Evolutionary conservation across 148 eudicot genomes (phyloP), one percentile per base, ranked within the genome.

Genomic region (Rhododendron griersonianum): DNA sequence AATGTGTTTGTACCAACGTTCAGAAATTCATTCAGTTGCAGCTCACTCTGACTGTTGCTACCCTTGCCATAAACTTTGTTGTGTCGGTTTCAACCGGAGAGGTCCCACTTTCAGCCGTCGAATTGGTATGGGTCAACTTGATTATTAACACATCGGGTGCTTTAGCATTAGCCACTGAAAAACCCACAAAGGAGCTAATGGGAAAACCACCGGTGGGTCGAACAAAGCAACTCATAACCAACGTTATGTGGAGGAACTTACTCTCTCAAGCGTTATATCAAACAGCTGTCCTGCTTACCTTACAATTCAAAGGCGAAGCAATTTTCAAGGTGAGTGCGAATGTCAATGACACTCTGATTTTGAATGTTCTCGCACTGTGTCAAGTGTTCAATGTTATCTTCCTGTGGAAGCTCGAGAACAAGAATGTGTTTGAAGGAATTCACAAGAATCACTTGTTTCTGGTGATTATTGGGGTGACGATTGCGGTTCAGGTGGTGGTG

Each of bases 231-330:
- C 82, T 87, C 0, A 87, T 87, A 28, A 87, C 84, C 69, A 84
- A 84, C 81, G 45, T 51, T 15, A 87, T 87, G 89, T 79, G 86
- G 86, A 67, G 86, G 63, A 87, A 87, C 61, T 13, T 87, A 5
- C n/a, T 84, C 30, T 28, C 30, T 28, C 30, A 28, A 28, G 30
- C 30, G 30, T 28, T 28, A 28, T 28, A 28, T 28, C 86, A 87
- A 19, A 87, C 53, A 23, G 4, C 37, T 0, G 83, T 67, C 71
- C 83, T 87, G 13, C 51, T 87, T 11, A 71, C n/a, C 15, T 16
- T 88, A 4, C 87, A 88, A 21, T 87, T 87, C 74, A 67, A 33
- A 4, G 89, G 89, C 0, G 45, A 84, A 53, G 28, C 77, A 0
- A 81, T 87, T 2, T 81, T 85, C 5, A 51, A 53, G 1, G 87